Percentiles rank a stretch among this genome's conserved stretches.
Conservation (phyloP, 768 basidiomycete species). For the Exsudoporus frostii region DNA sequence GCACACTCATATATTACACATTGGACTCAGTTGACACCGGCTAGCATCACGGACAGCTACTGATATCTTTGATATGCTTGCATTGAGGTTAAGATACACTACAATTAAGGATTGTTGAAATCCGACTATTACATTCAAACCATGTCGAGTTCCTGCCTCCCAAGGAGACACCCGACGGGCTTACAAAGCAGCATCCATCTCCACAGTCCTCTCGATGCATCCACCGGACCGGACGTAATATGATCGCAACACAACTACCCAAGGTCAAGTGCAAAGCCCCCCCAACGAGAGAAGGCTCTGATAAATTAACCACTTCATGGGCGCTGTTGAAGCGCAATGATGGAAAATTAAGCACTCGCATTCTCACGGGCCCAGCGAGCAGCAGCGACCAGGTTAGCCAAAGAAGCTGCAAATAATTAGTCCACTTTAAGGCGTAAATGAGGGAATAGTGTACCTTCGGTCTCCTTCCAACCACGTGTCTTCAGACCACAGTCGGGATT, state of each 20-base stretch:
- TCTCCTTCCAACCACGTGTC: constrained; percentile 99
- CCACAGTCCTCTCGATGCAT: constrained; percentile 15
- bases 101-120: constrained; percentile 75
- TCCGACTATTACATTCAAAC: constrained; percentile 51
- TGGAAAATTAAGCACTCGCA: constrained; percentile 61
- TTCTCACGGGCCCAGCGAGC: constrained; percentile 90
- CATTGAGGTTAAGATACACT: constrained; percentile 21
- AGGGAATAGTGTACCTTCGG: constrained; percentile 54
- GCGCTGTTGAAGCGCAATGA: constrained; percentile 89
- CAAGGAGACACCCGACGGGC: constrained; percentile 23
- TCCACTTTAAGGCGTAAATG: background rate
- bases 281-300: constrained; percentile 27
- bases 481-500: constrained; percentile 99
- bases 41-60: background rate
- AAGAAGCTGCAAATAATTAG: constrained; percentile 48
- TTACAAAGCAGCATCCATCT: constrained; percentile 22
- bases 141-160: constrained; percentile 28
- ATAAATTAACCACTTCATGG: constrained; percentile 65
- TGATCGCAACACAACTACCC: constrained; percentile 47
- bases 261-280: constrained; percentile 46
- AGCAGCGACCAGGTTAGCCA: constrained; percentile 83
- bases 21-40: background rate
- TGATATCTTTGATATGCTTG: background rate
- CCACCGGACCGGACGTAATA: constrained; percentile 24
- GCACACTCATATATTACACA: background rate